Base-by-base conservation (phyloP, 495 filamentous ascomycete species). In the Aspergillus bridgeri region DNA sequence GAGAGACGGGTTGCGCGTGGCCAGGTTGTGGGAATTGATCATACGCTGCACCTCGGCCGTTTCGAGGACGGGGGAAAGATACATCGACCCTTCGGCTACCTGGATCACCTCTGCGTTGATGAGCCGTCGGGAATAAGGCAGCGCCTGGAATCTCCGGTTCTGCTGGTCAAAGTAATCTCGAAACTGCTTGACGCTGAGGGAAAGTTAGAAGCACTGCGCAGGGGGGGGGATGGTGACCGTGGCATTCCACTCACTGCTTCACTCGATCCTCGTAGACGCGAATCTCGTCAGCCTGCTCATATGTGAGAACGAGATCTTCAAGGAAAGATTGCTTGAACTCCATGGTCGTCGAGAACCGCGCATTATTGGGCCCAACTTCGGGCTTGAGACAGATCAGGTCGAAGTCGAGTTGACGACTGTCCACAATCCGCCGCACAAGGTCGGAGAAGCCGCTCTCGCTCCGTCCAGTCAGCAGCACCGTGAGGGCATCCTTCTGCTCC, bases 341-440 rank as follows among this genome's bases (percentile, higher is more conserved):
- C 81, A 96, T 90, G 1, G 94, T 98, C 59, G 75, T 89, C 15
- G 74, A 53, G 65, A 96, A 91, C 20, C 78, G 82, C 71, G 96
- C 83, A 52, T 84, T 84, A 57, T 83, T 83, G 4, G 92, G 94
- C 5, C 92, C 88, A 53, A 86, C 85, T 51, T 83, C 80, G 2
- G 94, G 95, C 72, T 97, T 98, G 51, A 99, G 77, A 42, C 86
- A 86, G n/a, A 96, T 76, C 64, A 98, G 80, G 66, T 98, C 89
- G 66, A 98, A 97, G 5, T 91, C 80, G 2, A 99, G 80, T 6
- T 83, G 83, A 64, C 87, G 91, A 74, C 86, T 90, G 8, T 72
- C 69, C 19, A 91, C 80, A 64, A 99, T 98, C 60, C 88, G 87
- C 69, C 89, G 89, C 69, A 99, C 81, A 20, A 97, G 78, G 0